Base-by-base conservation (phyloP, 202 grass and related monocot species). In the Panicum hallii region DNA sequence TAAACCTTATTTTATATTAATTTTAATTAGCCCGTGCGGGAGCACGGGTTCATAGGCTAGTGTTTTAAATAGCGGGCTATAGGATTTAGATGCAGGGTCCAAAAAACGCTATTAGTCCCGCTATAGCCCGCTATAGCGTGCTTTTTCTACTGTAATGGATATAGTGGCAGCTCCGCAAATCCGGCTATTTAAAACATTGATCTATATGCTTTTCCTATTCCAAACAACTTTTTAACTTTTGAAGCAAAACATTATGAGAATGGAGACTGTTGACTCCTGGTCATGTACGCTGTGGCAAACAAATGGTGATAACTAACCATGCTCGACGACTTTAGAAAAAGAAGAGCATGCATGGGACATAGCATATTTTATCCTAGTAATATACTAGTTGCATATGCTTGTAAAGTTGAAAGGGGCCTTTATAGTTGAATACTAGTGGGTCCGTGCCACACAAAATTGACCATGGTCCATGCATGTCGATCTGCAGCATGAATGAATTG, bases 361-460 rank as follows among this genome's bases (percentile, higher is more conserved):
- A 11, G 15, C 70, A 72, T 74, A 50, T 72, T 72, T 52, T 52
- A 49, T 50, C 23, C 26, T 26, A 26, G n/a, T n/a, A n/a, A n/a
- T n/a, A n/a, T n/a, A n/a, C n/a, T n/a, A n/a, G n/a, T n/a, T n/a
- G n/a, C n/a, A 26, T 26, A 26, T 26, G 26, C 26, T 26, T 36
- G 7, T 52, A 20, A 74, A 16, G 28, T 11, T 53, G 14, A 19
- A 32, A 34, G 22, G 16, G 11, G 71, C n/a, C 30, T 53, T 72
- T 11, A 53, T 19, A 67, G 64, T 34, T 52, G 70, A 52, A 11
- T 20, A 55, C 1, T 55, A 20, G 17, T 70, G 26, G 20, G 48
- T 53, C 48, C 38, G 28, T 74, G 70, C 28, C 46, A 20, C 19
- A 74, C 48, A 74, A 74, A 74, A 36, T 74, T 74, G 71, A 54